Base-by-base conservation (phyloP, 2,329 filamentous ascomycete genomes). In the Neofusicoccum laricinum region DNA sequence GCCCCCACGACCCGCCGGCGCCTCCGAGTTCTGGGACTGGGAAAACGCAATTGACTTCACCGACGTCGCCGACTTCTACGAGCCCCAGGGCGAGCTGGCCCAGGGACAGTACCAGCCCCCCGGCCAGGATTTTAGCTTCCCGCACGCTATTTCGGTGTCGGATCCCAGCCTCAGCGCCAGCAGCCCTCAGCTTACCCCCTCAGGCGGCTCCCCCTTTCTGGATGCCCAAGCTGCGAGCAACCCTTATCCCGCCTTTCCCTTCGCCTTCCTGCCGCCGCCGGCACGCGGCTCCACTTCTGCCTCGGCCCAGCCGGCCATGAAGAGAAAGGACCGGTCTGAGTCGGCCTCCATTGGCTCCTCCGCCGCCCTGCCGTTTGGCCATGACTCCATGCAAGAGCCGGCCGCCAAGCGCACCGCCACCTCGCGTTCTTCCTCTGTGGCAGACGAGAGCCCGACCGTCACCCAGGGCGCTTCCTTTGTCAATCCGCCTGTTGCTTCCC, bases 71-170 rank as follows among this genome's bases (percentile, higher is more conserved):
- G 69, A 70, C 34, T 73, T 77, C 61, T 80, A 78, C 73, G 79
- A 81, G 65, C 79, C 78, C 3, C 79, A 80, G 69, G 80, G 79
- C 48, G 79, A 81, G 68, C 73, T 81, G n/a, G 15, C 74, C 76
- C 58, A 76, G 78, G 68, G 69, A 30, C 73, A 71, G 61, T 68
- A 70, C 38, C 73, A 74, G 64, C 67, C 65, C n/a, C 62, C 71
- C 11, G 64, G 68, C 15, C 71, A 73, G 66, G 76, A 80, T 64
- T 80, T 79, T 69, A 75, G 64, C 67, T 77, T 78, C 38, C 77
- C 78, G 11, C 70, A 72, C 25, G 32, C 69, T 7, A 62, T 66
- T 11, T 70, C 69, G 65, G 49, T 19, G 19, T 48, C 43, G 25
- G 57, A 61, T 4, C 25, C 30, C 51, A 58, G 53, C n/a, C 14